Conservation (phyloP, 1,284 basidiomycete genomes). For the Moesziomyces sp. region DNA sequence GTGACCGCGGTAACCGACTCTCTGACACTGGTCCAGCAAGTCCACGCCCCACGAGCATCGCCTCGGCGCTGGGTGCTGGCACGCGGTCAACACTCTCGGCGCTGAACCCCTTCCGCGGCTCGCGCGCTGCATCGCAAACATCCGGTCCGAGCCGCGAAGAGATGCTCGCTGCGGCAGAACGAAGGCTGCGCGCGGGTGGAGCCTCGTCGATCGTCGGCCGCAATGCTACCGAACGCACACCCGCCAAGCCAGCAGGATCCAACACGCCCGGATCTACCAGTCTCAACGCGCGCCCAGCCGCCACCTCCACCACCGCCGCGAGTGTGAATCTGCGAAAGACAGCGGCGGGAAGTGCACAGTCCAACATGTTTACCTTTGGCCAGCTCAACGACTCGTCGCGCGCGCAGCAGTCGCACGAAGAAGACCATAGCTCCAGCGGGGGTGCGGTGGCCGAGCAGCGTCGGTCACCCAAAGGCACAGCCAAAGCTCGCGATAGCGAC, state of each 20-base stretch:
- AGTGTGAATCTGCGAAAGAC: slow-evolving; percentile 31
- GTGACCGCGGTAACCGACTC: slow-evolving; percentile 26
- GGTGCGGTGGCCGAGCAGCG: slow-evolving; percentile 49
- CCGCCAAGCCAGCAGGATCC: slow-evolving; percentile 17
- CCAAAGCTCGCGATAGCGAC: slow-evolving; percentile 34
- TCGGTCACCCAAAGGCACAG: slow-evolving; percentile 14
- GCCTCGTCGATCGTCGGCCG: slow-evolving; percentile 48
- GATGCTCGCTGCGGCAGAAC: slow-evolving; percentile 55
- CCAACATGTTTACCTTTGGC: slow-evolving; percentile 37
- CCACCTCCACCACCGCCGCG: background rate
- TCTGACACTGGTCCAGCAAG: slow-evolving; percentile 9
- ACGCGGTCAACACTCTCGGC: slow-evolving; percentile 15
- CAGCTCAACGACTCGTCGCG: slow-evolving; percentile 20
- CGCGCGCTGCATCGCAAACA: slow-evolving; percentile 4
- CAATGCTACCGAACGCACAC: slow-evolving; percentile 34
- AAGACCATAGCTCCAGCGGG: slow-evolving; percentile 50
- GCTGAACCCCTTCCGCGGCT: slow-evolving; percentile 37
- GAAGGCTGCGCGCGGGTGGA: slow-evolving; percentile 32
- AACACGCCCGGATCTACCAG: slow-evolving; percentile 21
- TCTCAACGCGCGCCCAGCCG: slow-evolving; percentile 20
- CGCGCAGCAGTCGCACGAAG: slow-evolving; percentile 10
- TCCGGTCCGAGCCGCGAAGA: slow-evolving; percentile 42
- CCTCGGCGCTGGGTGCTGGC: slow-evolving; percentile 33
- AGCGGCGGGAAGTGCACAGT: slow-evolving; percentile 14
- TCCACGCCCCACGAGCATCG: slow-evolving; percentile 21